Evolutionary conservation across 2,329 filamentous ascomycete genomes (phyloP), one percentile per base, ranked within the genome.

Genomic region (Sclerotinia subarctica): DNA sequence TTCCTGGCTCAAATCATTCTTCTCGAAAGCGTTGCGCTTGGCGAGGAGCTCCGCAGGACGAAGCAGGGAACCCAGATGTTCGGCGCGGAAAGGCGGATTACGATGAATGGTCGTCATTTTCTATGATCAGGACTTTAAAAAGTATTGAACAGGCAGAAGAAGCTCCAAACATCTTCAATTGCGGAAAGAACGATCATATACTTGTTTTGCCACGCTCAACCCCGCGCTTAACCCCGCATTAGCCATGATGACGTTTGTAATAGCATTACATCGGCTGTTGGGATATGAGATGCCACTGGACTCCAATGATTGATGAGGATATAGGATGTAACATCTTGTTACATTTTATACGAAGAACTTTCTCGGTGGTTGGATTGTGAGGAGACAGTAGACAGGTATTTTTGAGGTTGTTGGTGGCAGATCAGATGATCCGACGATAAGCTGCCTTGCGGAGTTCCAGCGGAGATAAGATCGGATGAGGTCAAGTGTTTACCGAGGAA

Each of bases 51-150:
- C 80, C 66, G 85, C 77, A 3, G 87, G 86, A 58, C 87, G 84
- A 44, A 89, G 82, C 49, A 90, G 79, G n/a, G 86, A 88, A 64
- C 87, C 87, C 63, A 88, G 79, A 74, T 89, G 87, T 79, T 89
- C 87, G 65, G 87, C 87, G 72, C 87, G 81, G 80, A 88, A 89
- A 57, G 87, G 87, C 51, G 73, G 73, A 26, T 68, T 73, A 26
- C 67, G 71, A 59, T 74, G 71, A 24, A 68, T 26, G 19, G 51
- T 63, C 29, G 67, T 38, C 71, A 70, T 71, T 53, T 66, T 67
- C 32, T 51, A n/a, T 62, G 38, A 15, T 24, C 38, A 19, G 32
- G 0, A 26, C 5, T 26, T 8, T 6, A 38, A n/a, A 38, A 49
- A 24, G 15, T 24, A 35, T 49, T 29, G 21, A 60, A 47, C 11